A percentile compares a stretch with the other conserved stretches of the same genome.
These are phyloP conservation scores for Bremia lactucae DNA, from an alignment of 352 stramenopile genomes.

Conservation along the genomic window DNA sequence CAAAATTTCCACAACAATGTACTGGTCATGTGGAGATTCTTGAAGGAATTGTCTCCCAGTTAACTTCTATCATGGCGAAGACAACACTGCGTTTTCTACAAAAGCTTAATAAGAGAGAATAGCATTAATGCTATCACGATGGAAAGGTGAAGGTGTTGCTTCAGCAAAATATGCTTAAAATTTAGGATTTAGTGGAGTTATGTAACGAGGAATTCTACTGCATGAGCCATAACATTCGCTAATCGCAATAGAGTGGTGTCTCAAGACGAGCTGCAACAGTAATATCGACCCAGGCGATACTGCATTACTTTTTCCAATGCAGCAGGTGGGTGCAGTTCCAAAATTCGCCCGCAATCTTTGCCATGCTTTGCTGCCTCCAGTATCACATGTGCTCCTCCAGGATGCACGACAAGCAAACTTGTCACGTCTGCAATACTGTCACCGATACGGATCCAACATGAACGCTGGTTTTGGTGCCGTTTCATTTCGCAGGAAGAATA, in stretches of 20 bases:
- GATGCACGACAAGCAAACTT: slow-evolving; percentile 78
- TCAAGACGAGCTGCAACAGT: slow-evolving; percentile 40
- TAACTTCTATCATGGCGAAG: slow-evolving; percentile 54
- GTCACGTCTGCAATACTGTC: slow-evolving; percentile 88
- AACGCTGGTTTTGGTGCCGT: slow-evolving; percentile 66
- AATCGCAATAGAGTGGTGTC: background rate
- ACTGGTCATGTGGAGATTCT: slow-evolving; percentile 29
- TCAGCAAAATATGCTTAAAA: too few species aligned
- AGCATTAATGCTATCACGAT: background rate
- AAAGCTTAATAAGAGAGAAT: slow-evolving; percentile 38
- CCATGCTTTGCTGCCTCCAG: slow-evolving; percentile 40
- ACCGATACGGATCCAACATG: slow-evolving; percentile 87
- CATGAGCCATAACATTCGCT: background rate
- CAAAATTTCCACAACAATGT: slow-evolving; percentile 49
- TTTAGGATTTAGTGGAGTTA: too few species aligned
- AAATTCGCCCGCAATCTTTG: slow-evolving; percentile 40
- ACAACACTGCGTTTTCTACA: slow-evolving; percentile 56
- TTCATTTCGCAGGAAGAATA: slow-evolving; percentile 86
- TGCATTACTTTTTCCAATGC: slow-evolving; percentile 35
- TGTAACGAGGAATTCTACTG: background rate
- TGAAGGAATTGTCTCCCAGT: slow-evolving; percentile 27
- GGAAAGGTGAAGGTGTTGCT: background rate
- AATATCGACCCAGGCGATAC: slow-evolving; percentile 55
- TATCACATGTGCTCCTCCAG: slow-evolving; percentile 65
- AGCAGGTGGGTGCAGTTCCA: slow-evolving; percentile 40